phyloP scores from a whole-genome alignment of 177 flowering plant species.

The Vitis hybrid region DNA sequence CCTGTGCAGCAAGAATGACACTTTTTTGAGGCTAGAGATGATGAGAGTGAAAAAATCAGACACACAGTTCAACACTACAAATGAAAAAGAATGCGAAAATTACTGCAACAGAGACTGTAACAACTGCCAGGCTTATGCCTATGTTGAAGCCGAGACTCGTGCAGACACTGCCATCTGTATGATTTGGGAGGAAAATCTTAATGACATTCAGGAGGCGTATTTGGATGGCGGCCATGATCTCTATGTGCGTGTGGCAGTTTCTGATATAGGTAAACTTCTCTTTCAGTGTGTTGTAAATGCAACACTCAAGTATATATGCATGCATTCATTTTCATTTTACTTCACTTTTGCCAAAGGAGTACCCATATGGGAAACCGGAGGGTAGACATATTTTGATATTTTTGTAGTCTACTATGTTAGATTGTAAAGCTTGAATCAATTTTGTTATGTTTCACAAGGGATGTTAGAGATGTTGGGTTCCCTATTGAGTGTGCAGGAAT shows the following conservation, averaged over 20 bases:
- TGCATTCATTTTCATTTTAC: too few species aligned
- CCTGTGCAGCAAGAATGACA: neutral
- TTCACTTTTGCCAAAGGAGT: too few species aligned
- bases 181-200: slow-evolving; percentile 24
- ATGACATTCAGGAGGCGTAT: slow-evolving; percentile 17
- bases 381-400: too few species aligned
- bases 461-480: too few species aligned
- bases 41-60: slow-evolving; percentile 1
- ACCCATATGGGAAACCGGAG: too few species aligned
- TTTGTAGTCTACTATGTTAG: too few species aligned
- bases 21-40: slow-evolving; percentile 5
- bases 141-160: neutral
- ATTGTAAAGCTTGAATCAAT: too few species aligned
- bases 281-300: too few species aligned
- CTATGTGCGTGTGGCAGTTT: slow-evolving; percentile 13
- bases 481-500: too few species aligned
- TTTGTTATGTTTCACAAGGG: too few species aligned
- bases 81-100: slow-evolving; percentile 7
- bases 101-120: slow-evolving; percentile 2
- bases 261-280: slow-evolving; percentile 24
- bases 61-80: too few species aligned
- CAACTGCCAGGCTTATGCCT: slow-evolving; percentile 18
- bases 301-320: too few species aligned
- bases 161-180: slow-evolving; percentile 7
- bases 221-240: slow-evolving; percentile 4